Conservation (phyloP, 768 basidiomycete species). For the Hysterangium stoloniferum region DNA sequence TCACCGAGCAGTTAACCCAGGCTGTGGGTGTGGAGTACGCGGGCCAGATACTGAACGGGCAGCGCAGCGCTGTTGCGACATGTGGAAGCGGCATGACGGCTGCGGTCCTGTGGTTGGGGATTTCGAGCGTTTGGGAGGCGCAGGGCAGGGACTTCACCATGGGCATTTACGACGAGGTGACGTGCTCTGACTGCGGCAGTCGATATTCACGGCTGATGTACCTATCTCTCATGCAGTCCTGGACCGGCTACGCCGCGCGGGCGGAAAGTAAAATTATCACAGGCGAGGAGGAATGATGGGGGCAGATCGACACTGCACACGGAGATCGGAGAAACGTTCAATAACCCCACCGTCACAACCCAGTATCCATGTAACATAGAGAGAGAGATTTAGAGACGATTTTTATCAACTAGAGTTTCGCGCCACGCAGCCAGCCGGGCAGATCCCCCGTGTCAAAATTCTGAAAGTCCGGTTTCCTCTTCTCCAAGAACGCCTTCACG, state of each 20-base stretch:
- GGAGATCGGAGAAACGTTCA: too few relatives aligned
- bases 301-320: too few relatives aligned
- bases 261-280: slow-evolving; percentile 67
- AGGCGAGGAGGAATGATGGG: slow-evolving; percentile 13
- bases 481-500: slow-evolving; percentile 40
- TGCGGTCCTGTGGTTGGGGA: slow-evolving; percentile 82
- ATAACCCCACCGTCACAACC: background rate
- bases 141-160: slow-evolving; percentile 31
- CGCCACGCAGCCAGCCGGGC: background rate
- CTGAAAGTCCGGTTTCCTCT: slow-evolving; percentile 35
- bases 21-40: slow-evolving; percentile 53
- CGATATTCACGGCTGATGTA: too few relatives aligned
- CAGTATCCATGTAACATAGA: slow-evolving; percentile 8
- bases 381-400: slow-evolving; percentile 4
- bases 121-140: slow-evolving; percentile 57
- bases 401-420: background rate
- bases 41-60: slow-evolving; percentile 51
- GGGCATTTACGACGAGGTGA: slow-evolving; percentile 91
- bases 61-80: slow-evolving; percentile 56
- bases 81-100: slow-evolving; percentile 99
- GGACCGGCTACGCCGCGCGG: slow-evolving; percentile 88
- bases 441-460: slow-evolving; percentile 18
- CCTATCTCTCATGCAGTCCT: slow-evolving; percentile 56
- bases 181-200: background rate
- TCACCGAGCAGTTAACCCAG: slow-evolving; percentile 52